A percentile compares a stretch with the other conserved stretches of the same genome.
These are phyloP conservation scores for Tylopilus plumbeoviolaceoides DNA, from an alignment of 768 basidiomycete species.

Conservation along the genomic window DNA sequence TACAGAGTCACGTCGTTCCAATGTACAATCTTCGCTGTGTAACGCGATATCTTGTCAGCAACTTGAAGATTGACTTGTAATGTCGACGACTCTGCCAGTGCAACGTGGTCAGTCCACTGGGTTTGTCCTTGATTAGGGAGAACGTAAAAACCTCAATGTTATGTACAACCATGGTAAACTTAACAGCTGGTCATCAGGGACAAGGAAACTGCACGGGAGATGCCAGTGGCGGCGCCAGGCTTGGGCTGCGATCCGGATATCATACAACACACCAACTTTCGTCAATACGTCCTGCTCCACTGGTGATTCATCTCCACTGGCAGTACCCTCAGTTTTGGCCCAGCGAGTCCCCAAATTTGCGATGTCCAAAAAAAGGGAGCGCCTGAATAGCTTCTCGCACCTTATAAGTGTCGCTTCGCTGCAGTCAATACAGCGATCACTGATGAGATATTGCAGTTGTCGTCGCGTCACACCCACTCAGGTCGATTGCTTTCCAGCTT, in stretches of 20 bases:
- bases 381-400: slow-evolving; percentile 13
- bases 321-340: slow-evolving; percentile 5
- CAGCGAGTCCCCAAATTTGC: slow-evolving; percentile 6
- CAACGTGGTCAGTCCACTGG: too few relatives aligned
- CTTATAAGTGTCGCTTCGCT: slow-evolving; percentile 3
- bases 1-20: too few relatives aligned
- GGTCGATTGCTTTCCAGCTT: too few relatives aligned
- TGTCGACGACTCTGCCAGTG: too few relatives aligned
- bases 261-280: slow-evolving; percentile 16
- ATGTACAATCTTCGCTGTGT: too few relatives aligned
- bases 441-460: slow-evolving; percentile 15
- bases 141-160: too few relatives aligned
- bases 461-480: neutral
- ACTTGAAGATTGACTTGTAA: too few relatives aligned
- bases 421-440: slow-evolving; percentile 21
- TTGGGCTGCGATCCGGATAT: neutral
- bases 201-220: neutral
- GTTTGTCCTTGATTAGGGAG: too few relatives aligned
- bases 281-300: slow-evolving; percentile 19
- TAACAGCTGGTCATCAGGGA: too few relatives aligned
- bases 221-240: neutral
- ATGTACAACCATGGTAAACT: too few relatives aligned
- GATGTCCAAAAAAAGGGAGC: slow-evolving; percentile 13
- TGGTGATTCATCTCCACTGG: neutral
- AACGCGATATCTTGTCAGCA: too few relatives aligned